Conservation (phyloP, 73 alveolate species). For the Tetrahymena elliotti region DNA sequence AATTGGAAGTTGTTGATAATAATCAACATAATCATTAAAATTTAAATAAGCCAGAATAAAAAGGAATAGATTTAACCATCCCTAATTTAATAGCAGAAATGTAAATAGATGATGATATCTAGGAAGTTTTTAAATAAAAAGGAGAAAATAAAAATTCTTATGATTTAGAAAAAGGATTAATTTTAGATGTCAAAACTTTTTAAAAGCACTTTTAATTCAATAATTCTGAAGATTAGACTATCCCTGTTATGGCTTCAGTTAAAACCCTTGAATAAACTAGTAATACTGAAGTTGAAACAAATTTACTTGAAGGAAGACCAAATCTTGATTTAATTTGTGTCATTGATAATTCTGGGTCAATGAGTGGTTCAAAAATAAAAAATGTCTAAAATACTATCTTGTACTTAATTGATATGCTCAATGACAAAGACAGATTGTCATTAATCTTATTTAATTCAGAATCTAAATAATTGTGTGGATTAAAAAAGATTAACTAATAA, state of each 20-base stretch:
- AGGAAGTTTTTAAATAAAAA: background rate
- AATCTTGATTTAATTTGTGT: background rate
- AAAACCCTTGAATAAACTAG: background rate
- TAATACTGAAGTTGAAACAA: background rate
- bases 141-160: background rate
- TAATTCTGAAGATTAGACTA: background rate
- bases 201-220: background rate
- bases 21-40: no score
- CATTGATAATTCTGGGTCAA: background rate
- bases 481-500: constrained; percentile 31
- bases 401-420: background rate
- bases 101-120: background rate
- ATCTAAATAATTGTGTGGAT: constrained; percentile 13
- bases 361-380: background rate
- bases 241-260: background rate
- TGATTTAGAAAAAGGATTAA: background rate
- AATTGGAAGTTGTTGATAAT: no score
- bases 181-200: background rate
- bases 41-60: background rate
- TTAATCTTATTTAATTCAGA: background rate
- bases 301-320: background rate
- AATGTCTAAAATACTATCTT: background rate
- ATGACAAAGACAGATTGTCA: background rate
- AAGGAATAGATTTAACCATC: background rate
- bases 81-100: background rate